A percentile compares a stretch with the other conserved stretches of the same genome.
Conservation (phyloP, 306 rosid species). For the Quercus aquifolioides region DNA sequence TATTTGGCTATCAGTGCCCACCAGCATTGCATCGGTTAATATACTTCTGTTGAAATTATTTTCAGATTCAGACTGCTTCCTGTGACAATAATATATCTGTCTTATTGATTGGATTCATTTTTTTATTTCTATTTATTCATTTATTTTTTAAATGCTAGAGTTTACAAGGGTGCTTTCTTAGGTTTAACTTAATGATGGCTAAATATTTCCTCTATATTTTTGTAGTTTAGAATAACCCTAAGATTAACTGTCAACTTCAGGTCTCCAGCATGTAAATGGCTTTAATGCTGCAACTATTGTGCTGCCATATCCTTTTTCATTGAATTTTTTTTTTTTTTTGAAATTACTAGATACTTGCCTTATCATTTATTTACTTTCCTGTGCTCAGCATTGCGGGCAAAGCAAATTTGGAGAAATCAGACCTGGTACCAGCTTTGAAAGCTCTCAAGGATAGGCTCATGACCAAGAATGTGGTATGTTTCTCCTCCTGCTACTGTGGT, state of each 20-base stretch:
- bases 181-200: not conserved
- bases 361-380: slow-evolving; percentile 10
- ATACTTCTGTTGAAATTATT: not conserved
- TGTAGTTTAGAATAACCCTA: not conserved
- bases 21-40: not conserved
- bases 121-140: not conserved
- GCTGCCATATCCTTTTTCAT: not conserved
- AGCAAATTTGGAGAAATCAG: slow-evolving; percentile 90
- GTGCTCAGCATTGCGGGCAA: slow-evolving; percentile 89
- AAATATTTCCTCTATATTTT: not conserved
- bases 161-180: not conserved
- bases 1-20: too few relatives aligned
- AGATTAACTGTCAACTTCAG: not conserved
- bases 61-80: not conserved
- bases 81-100: not conserved
- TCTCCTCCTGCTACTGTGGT: not conserved
- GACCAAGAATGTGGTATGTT: slow-evolving; percentile 98
- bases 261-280: not conserved
- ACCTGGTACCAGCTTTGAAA: slow-evolving; percentile 93
- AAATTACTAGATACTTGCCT: not conserved
- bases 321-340: not conserved
- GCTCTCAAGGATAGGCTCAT: slow-evolving; percentile 96
- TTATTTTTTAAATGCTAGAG: not conserved
- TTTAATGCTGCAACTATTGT: not conserved
- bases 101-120: not conserved